These are phyloP conservation scores for Cymodocea nodosa DNA, from an alignment of 116 monocot species.

Conservation along the genomic window DNA sequence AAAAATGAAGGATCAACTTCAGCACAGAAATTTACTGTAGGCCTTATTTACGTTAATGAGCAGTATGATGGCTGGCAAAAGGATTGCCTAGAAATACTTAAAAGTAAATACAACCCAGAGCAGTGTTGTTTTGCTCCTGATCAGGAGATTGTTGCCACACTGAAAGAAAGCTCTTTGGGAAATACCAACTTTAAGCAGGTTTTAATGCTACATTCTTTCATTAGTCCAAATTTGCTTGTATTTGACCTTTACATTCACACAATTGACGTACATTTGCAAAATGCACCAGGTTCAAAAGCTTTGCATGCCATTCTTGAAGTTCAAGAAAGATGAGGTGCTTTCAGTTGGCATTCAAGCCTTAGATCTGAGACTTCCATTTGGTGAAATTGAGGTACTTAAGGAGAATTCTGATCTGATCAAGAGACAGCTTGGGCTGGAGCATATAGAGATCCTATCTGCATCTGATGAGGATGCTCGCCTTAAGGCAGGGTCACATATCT, in stretches of 20 bases:
- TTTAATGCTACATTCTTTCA: neutral
- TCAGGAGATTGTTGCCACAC: slow-evolving; percentile 50
- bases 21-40: slow-evolving; percentile 23
- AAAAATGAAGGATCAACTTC: slow-evolving; percentile 38
- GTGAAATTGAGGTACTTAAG: slow-evolving; percentile 58
- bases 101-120: slow-evolving; percentile 35
- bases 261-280: neutral
- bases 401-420: slow-evolving; percentile 71
- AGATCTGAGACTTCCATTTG: slow-evolving; percentile 79
- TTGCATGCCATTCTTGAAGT: slow-evolving; percentile 83
- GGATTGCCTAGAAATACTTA: slow-evolving; percentile 55
- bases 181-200: slow-evolving; percentile 52
- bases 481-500: slow-evolving; percentile 30
- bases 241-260: neutral
- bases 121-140: slow-evolving; percentile 38
- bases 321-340: slow-evolving; percentile 67
- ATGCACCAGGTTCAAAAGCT: slow-evolving; percentile 43
- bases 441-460: slow-evolving; percentile 47
- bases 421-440: slow-evolving; percentile 72
- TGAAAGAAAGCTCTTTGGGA: slow-evolving; percentile 40
- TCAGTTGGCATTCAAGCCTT: slow-evolving; percentile 60
- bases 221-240: neutral
- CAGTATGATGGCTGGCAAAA: slow-evolving; percentile 82
- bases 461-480: slow-evolving; percentile 20
- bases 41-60: slow-evolving; percentile 80